Evolutionary conservation across 352 stramenopile species (phyloP).

Genomic region (Globisporangium alternatum): DNA sequence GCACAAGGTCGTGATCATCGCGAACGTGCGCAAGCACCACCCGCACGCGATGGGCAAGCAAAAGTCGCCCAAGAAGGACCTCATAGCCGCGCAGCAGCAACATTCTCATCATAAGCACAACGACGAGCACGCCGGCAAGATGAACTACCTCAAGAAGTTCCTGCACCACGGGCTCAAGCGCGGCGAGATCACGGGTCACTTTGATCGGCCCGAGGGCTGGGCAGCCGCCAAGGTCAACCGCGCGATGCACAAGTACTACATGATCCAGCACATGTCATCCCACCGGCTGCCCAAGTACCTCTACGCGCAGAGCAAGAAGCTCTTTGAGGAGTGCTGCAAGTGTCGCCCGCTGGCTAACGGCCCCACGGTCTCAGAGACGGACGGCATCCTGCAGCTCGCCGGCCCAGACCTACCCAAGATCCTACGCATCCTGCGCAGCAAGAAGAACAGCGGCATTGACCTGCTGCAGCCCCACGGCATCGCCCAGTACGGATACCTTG

Average conservation of each 20-base stretch:
- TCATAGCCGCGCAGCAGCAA: not conserved
- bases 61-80: conserved; percentile 2
- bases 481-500: conserved; percentile 36
- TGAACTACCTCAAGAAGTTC: conserved; percentile 39
- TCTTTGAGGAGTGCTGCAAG: conserved; percentile 78
- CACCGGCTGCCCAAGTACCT: conserved; percentile 47
- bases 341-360: conserved; percentile 55
- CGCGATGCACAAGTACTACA: conserved; percentile 56
- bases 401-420: conserved; percentile 68
- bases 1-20: conserved; percentile 63
- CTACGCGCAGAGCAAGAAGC: conserved; percentile 51
- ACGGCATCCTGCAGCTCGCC: conserved; percentile 58
- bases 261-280: conserved; percentile 41
- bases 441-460: conserved; percentile 57
- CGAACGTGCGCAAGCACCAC: conserved; percentile 38
- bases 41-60: conserved; percentile 44
- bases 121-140: conserved; percentile 9
- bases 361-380: conserved; percentile 39
- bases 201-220: conserved; percentile 50
- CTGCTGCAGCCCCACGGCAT: conserved; percentile 62
- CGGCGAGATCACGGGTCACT: conserved; percentile 22
- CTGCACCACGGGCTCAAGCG: conserved; percentile 25
- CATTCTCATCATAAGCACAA: not conserved
- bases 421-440: conserved; percentile 47
- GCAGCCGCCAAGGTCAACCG: conserved; percentile 48